A percentile compares a stretch with the other conserved stretches of the same genome.
phyloP scores from a whole-genome alignment of 2,329 filamentous ascomycete species.

The Pyricularia sp. region DNA sequence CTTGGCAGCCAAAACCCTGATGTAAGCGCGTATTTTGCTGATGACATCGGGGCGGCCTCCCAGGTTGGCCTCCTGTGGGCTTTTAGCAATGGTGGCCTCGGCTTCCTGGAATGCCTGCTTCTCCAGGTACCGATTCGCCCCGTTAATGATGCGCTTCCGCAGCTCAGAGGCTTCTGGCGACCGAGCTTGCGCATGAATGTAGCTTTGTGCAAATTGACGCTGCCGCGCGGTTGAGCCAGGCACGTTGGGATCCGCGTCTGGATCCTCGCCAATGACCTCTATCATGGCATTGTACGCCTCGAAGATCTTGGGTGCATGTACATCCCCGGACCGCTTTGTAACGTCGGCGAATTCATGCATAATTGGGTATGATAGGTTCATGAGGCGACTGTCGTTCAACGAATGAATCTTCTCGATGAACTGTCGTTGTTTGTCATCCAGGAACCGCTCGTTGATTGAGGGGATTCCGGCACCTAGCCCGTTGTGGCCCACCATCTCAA shows the following conservation, averaged over 20 bases:
- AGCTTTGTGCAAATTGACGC: slow-evolving; percentile 66
- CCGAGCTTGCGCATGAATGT: slow-evolving; percentile 64
- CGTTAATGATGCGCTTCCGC: slow-evolving; percentile 70
- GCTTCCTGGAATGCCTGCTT: slow-evolving; percentile 71
- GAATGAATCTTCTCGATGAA: slow-evolving; percentile 71
- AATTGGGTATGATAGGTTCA: slow-evolving; percentile 58
- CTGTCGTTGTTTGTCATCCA: slow-evolving; percentile 75
- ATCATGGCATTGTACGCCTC: slow-evolving; percentile 78
- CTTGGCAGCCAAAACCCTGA: slow-evolving; percentile 67
- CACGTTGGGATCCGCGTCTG: slow-evolving; percentile 46
- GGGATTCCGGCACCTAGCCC: slow-evolving; percentile 34
- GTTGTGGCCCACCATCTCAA: slow-evolving; percentile 47
- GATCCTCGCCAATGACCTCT: slow-evolving; percentile 66
- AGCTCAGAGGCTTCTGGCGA: slow-evolving; percentile 53
- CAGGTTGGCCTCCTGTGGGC: slow-evolving; percentile 79
- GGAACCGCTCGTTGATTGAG: slow-evolving; percentile 63
- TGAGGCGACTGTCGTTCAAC: slow-evolving; percentile 66
- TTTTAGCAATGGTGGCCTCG: slow-evolving; percentile 68
- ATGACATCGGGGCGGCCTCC: slow-evolving; percentile 81
- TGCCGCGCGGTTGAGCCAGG: slow-evolving; percentile 59
- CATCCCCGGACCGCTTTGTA: slow-evolving; percentile 59
- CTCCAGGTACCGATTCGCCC: slow-evolving; percentile 73
- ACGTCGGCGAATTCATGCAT: slow-evolving; percentile 67
- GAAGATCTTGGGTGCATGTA: slow-evolving; percentile 64
- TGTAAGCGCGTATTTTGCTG: slow-evolving; percentile 88